Base-by-base conservation (phyloP, 176 grass and related monocot genomes). In the Triticum timopheevii region DNA sequence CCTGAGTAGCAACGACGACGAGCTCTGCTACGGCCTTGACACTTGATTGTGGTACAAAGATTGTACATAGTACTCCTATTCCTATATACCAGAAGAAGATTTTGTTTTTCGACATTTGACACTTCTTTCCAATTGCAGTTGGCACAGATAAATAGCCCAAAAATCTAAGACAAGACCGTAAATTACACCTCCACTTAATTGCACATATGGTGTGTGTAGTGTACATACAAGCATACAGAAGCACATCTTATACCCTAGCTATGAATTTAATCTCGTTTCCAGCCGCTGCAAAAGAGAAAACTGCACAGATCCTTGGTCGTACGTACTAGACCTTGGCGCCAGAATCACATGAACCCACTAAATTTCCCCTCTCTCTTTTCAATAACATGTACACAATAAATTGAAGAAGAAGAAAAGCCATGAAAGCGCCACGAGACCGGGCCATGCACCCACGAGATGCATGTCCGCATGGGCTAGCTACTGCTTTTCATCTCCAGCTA, bases 301-400 rank as follows among this genome's bases (percentile, higher is more conserved):
- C 28, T 63, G 38, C 63, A 58, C 68, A 89, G 30, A 65, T 80
- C n/a, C 17, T 73, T 12, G 50, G 10, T 11, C 16, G 50, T 19
- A 54, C 16, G 50, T 22, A 34, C 22, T 47, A 25, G 45, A 49
- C 16, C 39, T n/a, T 72, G 65, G 79, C 34, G 70, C 59, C 17
- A 35, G 65, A 71, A 64, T 34, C 79, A 42, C 54, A 52, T 42
- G 63, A 49, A 35, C 19, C 13, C 49, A 22, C 9, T 65, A 25
- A 38, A 36, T 78, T 40, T n/a, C 7, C 49, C 1, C 10, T 54
- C 73, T 77, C 47, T 33, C 28, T 58, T 77, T 15, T 49, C 50
- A 3, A 65, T 82, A 44, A 50, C 62, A 91, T 88, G 9, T 91
- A 88, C 81, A 80, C 36, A 76, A 54, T 34, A 65, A 68, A 80